Conservation (phyloP, 2,329 filamentous ascomycete genomes). For the Monilinia fructigena region DNA sequence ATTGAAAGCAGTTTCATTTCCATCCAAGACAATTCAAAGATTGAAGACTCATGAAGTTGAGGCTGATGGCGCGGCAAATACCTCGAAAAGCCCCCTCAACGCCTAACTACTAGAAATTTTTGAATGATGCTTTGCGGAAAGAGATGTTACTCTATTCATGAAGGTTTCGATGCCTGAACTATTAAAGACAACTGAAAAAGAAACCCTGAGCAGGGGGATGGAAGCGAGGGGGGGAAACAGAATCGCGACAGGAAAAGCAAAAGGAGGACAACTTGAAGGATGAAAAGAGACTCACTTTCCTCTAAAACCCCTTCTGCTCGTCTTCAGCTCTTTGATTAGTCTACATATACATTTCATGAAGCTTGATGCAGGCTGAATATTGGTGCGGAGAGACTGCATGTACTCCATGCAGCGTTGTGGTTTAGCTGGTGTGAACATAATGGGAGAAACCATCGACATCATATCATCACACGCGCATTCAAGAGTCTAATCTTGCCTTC, state of each 20-base stretch:
- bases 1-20: background rate
- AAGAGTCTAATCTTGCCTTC: slow-evolving; percentile 5
- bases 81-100: background rate
- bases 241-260: background rate
- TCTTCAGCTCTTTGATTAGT: background rate
- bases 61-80: background rate
- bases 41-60: background rate
- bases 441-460: background rate
- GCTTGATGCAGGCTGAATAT: background rate
- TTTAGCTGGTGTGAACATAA: slow-evolving; percentile 3
- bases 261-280: background rate
- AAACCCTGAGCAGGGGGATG: background rate
- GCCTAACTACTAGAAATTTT: background rate
- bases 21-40: background rate
- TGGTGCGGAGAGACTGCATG: background rate
- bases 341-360: background rate
- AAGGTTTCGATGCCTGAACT: background rate
- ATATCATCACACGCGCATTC: background rate
- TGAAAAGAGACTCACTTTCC: slow-evolving; percentile 10
- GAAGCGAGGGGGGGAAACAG: background rate
- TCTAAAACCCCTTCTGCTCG: background rate
- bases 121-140: background rate
- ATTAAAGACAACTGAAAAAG: background rate
- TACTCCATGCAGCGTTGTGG: background rate
- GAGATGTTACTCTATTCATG: background rate